These are phyloP conservation scores for Pseudopyricularia javanii DNA, from an alignment of 2,329 filamentous ascomycete genomes.

Conservation along the genomic window DNA sequence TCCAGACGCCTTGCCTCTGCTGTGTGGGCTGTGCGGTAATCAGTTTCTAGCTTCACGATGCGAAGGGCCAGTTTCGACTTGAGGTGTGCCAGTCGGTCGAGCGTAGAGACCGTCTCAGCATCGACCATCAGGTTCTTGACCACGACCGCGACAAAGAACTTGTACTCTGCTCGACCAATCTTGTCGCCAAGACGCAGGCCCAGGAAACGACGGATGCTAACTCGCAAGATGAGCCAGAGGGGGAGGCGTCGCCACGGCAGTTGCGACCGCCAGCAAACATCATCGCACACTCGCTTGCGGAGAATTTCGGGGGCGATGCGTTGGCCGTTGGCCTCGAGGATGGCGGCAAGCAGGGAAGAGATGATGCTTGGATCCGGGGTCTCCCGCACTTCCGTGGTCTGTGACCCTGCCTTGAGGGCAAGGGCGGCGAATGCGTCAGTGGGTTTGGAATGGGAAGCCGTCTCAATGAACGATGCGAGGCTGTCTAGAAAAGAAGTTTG, in stretches of 20 bases:
- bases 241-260: conserved; percentile 51
- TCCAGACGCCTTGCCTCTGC: conserved; percentile 10
- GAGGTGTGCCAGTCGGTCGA: conserved; percentile 25
- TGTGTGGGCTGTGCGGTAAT: conserved; percentile 11
- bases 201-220: conserved; percentile 41
- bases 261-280: conserved; percentile 36
- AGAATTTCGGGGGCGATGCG: conserved; percentile 22
- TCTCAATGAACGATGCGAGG: conserved; percentile 40
- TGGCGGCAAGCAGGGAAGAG: conserved; percentile 44
- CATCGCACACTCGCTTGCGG: conserved; percentile 49
- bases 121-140: conserved; percentile 33
- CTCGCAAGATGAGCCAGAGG: conserved; percentile 49
- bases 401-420: conserved; percentile 35
- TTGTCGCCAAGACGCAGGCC: conserved; percentile 23
- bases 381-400: conserved; percentile 42
- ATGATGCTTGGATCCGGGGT: conserved; percentile 44
- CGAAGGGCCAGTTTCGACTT: conserved; percentile 43
- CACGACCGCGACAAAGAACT: conserved; percentile 39
- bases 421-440: conserved; percentile 39
- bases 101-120: conserved; percentile 11
- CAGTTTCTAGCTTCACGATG: conserved; percentile 42
- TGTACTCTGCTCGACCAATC: conserved; percentile 38
- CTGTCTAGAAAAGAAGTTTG: conserved; percentile 27
- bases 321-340: conserved; percentile 42
- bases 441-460: conserved; percentile 35